Percentiles rank a stretch among this genome's conserved stretches.
phyloP scores from a whole-genome alignment of 441 rosid genomes.

The Eugenia klotzschiana region DNA sequence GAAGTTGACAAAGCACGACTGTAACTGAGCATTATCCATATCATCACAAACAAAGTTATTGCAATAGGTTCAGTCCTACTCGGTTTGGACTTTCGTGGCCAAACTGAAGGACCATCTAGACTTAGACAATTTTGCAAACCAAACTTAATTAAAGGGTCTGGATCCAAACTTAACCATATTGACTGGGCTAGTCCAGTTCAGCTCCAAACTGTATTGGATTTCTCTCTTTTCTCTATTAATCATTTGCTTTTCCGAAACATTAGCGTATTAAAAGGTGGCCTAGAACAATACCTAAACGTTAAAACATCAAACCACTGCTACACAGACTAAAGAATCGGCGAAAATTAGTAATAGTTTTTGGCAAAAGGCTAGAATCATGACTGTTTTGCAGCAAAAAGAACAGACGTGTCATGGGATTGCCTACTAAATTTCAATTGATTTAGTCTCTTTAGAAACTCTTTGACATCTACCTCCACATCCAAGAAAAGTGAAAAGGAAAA shows the following conservation, averaged over 20 bases:
- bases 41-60: background rate
- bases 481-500: background rate
- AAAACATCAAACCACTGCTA: background rate
- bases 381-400: background rate
- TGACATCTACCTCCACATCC: background rate
- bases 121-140: background rate
- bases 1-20: background rate
- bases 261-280: background rate
- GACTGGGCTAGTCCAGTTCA: background rate
- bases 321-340: background rate
- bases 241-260: background rate
- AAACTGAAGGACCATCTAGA: background rate
- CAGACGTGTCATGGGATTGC: background rate
- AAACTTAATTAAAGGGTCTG: background rate
- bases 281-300: background rate
- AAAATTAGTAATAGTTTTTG: background rate
- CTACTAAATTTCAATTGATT: background rate
- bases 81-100: background rate
- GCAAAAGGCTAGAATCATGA: background rate
- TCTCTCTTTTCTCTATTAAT: background rate
- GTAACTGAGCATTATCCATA: background rate
- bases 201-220: background rate
- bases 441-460: background rate
- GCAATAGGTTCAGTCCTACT: background rate
- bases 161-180: background rate